Percentiles rank a stretch among this genome's conserved stretches.
phyloP scores from a whole-genome alignment of 106 monocot genomes.

The Dactylorhiza incarnata region DNA sequence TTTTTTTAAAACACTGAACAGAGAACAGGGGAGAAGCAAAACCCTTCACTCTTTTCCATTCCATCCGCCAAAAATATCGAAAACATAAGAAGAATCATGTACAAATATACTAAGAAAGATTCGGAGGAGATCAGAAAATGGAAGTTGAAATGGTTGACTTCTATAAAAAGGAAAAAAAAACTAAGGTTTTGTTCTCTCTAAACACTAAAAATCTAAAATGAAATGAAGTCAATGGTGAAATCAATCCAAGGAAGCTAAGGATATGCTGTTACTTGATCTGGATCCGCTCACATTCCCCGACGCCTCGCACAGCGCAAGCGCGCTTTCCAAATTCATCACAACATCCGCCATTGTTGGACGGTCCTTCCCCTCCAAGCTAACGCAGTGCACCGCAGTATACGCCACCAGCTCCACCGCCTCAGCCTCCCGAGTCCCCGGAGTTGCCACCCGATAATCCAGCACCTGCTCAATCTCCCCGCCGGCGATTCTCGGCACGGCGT shows the following conservation, averaged over 20 bases:
- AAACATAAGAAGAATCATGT: background rate
- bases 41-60: background rate
- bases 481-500: constrained; percentile 51
- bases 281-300: background rate
- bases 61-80: background rate
- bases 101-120: background rate
- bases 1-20: too few relatives aligned
- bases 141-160: background rate
- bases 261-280: background rate
- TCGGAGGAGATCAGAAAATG: background rate
- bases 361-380: constrained; percentile 41
- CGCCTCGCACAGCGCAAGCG: constrained; percentile 13
- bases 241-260: constrained; percentile 1
- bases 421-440: constrained; percentile 53
- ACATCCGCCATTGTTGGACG: constrained; percentile 74
- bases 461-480: constrained; percentile 36
- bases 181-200: background rate
- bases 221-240: background rate
- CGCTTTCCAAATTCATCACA: constrained; percentile 46
- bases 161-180: background rate
- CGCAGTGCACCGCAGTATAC: constrained; percentile 64
- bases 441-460: constrained; percentile 47
- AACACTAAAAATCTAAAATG: background rate
- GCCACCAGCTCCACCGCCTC: constrained; percentile 79
- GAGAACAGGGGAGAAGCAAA: background rate